phyloP scores from a whole-genome alignment of 306 rosid species.

The Pyrus pyrifolia region DNA sequence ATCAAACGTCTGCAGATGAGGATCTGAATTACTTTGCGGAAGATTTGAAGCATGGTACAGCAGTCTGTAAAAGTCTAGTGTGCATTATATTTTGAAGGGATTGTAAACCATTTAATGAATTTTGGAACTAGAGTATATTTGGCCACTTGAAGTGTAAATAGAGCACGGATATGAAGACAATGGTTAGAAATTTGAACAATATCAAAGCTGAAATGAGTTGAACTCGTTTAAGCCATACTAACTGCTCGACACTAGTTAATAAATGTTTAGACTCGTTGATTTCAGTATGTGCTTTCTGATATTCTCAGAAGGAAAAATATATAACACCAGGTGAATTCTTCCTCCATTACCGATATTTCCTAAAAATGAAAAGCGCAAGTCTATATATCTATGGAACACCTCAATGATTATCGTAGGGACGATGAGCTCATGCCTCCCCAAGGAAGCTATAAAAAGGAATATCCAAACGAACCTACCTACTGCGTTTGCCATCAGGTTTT shows the following conservation, averaged over 20 bases:
- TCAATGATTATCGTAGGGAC: constrained; percentile 83
- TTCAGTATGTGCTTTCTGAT: constrained; percentile 1
- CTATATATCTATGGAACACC: constrained; percentile 42
- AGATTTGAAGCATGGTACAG: constrained; percentile 92
- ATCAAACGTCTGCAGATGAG: constrained; percentile 32
- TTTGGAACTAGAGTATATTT: not conserved
- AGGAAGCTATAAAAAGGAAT: constrained; percentile 87
- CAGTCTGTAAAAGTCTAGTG: not conserved
- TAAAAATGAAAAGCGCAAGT: constrained; percentile 67
- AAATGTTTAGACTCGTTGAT: not conserved
- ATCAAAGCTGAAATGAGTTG: not conserved
- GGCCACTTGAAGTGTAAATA: not conserved
- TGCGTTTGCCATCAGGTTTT: constrained; percentile 95
- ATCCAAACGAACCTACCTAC: constrained; percentile 91
- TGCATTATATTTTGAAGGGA: not conserved
- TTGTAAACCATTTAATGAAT: not conserved
- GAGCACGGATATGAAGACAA: not conserved
- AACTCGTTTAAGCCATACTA: not conserved
- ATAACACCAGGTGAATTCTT: constrained; percentile 69
- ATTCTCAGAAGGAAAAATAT: constrained; percentile 62
- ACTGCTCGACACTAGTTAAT: not conserved
- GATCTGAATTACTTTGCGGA: constrained; percentile 86
- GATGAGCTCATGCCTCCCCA: constrained; percentile 65
- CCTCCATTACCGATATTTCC: constrained; percentile 79
- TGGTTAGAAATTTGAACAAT: not conserved